These are phyloP conservation scores for Vaccinium vitisidaea DNA, from an alignment of 148 eudicot species.

Conservation along the genomic window DNA sequence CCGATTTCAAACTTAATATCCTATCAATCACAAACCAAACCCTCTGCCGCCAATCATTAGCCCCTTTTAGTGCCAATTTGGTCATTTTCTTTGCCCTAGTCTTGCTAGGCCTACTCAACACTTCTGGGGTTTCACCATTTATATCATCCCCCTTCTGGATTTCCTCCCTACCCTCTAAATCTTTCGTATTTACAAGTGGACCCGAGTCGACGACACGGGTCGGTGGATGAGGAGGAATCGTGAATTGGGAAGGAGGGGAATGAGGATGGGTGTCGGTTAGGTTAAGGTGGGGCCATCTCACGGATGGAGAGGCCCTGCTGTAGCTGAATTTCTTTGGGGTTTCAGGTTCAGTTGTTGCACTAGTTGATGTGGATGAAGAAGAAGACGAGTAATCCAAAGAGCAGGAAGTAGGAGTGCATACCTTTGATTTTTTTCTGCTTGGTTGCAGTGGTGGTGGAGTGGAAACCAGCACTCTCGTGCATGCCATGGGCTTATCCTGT, in stretches of 20 bases:
- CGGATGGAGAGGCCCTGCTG: slow-evolving; percentile 75
- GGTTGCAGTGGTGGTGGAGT: slow-evolving; percentile 34
- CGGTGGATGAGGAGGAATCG: slow-evolving; percentile 18
- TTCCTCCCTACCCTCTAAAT: slow-evolving; percentile 27
- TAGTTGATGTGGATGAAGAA: slow-evolving; percentile 7
- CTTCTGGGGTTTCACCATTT: slow-evolving; percentile 50
- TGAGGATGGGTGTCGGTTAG: slow-evolving; percentile 34
- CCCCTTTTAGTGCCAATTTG: slow-evolving; percentile 81
- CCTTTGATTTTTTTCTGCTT: slow-evolving; percentile 46
- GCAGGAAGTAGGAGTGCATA: slow-evolving; percentile 31
- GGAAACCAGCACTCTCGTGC: slow-evolving; percentile 41
- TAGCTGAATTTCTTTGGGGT: slow-evolving; percentile 51
- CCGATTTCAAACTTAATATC: slow-evolving; percentile 58
- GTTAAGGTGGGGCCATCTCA: slow-evolving; percentile 88
- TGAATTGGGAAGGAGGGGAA: slow-evolving; percentile 40
- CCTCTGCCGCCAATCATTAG: slow-evolving; percentile 84
- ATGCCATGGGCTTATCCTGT: slow-evolving; percentile 23
- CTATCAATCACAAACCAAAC: slow-evolving; percentile 75
- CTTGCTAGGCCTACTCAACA: slow-evolving; percentile 59
- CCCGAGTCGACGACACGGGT: slow-evolving; percentile 21
- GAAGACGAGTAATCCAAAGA: slow-evolving; percentile 29
- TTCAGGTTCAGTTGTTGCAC: slow-evolving; percentile 35
- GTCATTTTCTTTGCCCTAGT: slow-evolving; percentile 75
- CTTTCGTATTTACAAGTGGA: slow-evolving; percentile 15
- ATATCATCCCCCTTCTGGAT: slow-evolving; percentile 16